These are phyloP conservation scores for Candida hispaniensis DNA, from an alignment of 805 yeast genomes.

Conservation along the genomic window DNA sequence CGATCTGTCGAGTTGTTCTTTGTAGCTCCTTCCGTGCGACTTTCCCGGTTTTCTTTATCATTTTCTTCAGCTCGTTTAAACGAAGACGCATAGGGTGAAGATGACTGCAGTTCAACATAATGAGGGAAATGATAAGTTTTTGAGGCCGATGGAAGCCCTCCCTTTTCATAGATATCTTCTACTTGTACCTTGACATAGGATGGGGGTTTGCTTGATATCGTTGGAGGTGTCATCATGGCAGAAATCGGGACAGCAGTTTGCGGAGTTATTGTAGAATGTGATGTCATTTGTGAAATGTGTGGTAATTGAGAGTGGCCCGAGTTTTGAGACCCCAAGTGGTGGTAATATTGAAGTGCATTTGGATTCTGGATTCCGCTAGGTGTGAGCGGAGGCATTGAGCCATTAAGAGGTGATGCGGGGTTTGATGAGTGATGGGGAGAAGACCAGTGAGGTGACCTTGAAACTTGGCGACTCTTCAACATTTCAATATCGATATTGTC, in stretches of 20 bases:
- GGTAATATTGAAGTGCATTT: slow-evolving; percentile 14
- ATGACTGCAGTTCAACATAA: slow-evolving; percentile 13
- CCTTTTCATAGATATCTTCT: slow-evolving; percentile 14
- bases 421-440: neutral
- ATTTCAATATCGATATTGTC: too few species aligned
- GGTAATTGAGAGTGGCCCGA: slow-evolving; percentile 2
- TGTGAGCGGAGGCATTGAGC: slow-evolving; percentile 6
- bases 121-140: slow-evolving; percentile 15
- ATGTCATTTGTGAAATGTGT: slow-evolving; percentile 10
- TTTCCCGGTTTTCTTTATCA: too few species aligned
- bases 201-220: slow-evolving; percentile 12
- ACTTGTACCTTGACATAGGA: slow-evolving; percentile 15
- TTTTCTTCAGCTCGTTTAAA: slow-evolving; percentile 9
- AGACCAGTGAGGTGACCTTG: too few species aligned
- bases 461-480: too few species aligned
- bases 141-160: too few species aligned
- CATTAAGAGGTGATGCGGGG: neutral
- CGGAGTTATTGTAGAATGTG: slow-evolving; percentile 11
- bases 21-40: too few species aligned
- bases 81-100: slow-evolving; percentile 14
- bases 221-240: slow-evolving; percentile 5
- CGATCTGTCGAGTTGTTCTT: slow-evolving; percentile 1
- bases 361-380: slow-evolving; percentile 12
- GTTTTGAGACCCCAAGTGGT: slow-evolving; percentile 8
- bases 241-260: slow-evolving; percentile 12